Evolutionary conservation across 352 stramenopile species (phyloP).

Genomic region (Pelagophyceae sp.): DNA sequence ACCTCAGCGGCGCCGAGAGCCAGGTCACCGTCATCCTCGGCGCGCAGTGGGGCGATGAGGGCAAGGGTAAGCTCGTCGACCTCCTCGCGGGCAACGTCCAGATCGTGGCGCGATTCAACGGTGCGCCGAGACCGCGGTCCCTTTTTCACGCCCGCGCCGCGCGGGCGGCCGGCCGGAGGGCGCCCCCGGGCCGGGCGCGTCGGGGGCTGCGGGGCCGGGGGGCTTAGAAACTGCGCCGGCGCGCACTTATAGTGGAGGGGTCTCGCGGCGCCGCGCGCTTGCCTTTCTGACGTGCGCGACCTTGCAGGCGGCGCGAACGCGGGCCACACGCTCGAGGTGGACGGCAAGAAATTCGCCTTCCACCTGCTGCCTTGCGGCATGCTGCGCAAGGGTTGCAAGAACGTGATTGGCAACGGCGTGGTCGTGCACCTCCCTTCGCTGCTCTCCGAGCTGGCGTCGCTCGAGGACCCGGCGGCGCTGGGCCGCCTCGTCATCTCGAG

Average conservation of each 20-base stretch:
- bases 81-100: conserved; percentile 42
- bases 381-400: conserved; percentile 83
- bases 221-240: too few relatives aligned
- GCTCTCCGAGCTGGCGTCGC: conserved; percentile 78
- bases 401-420: conserved; percentile 96
- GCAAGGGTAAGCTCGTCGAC: conserved; percentile 97
- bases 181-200: too few relatives aligned
- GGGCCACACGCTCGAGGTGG: conserved; percentile 96
- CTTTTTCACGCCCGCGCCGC: too few relatives aligned
- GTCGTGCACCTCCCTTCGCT: conserved; percentile 94
- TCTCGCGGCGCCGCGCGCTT: too few relatives aligned
- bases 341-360: conserved; percentile 98
- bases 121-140: not conserved
- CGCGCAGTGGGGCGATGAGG: conserved; percentile 96
- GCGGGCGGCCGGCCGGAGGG: too few relatives aligned
- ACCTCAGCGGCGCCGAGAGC: conserved; percentile 16
- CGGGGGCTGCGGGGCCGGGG: too few relatives aligned
- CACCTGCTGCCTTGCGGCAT: conserved; percentile 96
- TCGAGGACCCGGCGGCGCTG: conserved; percentile 74
- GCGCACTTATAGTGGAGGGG: too few relatives aligned
- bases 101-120: conserved; percentile 29
- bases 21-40: conserved; percentile 83
- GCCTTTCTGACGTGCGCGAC: too few relatives aligned
- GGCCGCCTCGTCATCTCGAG: conserved; percentile 92
- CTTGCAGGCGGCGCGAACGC: conserved; percentile 91